phyloP scores from a whole-genome alignment of 352 stramenopile species.

The Peronosclerospora sorghi region DNA sequence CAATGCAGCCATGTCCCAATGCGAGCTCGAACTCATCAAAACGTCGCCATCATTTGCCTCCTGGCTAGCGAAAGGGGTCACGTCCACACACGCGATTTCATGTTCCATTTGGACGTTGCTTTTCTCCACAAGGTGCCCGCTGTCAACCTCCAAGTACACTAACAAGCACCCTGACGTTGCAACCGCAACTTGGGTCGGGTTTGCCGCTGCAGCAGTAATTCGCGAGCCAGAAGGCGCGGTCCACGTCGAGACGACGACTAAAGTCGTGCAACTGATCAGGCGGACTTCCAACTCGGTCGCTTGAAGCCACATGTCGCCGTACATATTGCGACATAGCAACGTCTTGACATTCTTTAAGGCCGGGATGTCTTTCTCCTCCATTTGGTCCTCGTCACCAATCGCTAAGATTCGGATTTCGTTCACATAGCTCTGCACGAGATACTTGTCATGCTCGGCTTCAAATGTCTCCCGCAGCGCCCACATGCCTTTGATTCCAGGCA shows the following conservation, averaged over 20 bases:
- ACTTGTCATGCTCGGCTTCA: slow-evolving; percentile 86
- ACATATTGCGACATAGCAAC: slow-evolving; percentile 90
- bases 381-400: slow-evolving; percentile 84
- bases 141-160: slow-evolving; percentile 83
- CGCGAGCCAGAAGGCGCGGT: slow-evolving; percentile 38
- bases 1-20: slow-evolving; percentile 51
- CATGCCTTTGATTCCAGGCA: slow-evolving; percentile 97
- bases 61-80: slow-evolving; percentile 45
- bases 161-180: slow-evolving; percentile 85
- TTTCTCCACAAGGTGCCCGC: slow-evolving; percentile 43
- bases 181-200: slow-evolving; percentile 88
- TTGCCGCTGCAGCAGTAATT: slow-evolving; percentile 79
- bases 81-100: slow-evolving; percentile 92
- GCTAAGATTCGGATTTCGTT: slow-evolving; percentile 92
- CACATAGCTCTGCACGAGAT: slow-evolving; percentile 94
- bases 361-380: slow-evolving; percentile 87
- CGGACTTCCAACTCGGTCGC: slow-evolving; percentile 89
- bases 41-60: slow-evolving; percentile 35
- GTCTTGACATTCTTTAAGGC: slow-evolving; percentile 84
- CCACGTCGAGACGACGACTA: slow-evolving; percentile 70
- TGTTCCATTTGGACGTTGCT: slow-evolving; percentile 76
- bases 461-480: slow-evolving; percentile 88
- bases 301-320: slow-evolving; percentile 85
- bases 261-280: slow-evolving; percentile 68
- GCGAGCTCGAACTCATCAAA: slow-evolving; percentile 35